Evolutionary conservation across 257 asterid genomes (phyloP).

Genomic region (Solanum virginianum): DNA sequence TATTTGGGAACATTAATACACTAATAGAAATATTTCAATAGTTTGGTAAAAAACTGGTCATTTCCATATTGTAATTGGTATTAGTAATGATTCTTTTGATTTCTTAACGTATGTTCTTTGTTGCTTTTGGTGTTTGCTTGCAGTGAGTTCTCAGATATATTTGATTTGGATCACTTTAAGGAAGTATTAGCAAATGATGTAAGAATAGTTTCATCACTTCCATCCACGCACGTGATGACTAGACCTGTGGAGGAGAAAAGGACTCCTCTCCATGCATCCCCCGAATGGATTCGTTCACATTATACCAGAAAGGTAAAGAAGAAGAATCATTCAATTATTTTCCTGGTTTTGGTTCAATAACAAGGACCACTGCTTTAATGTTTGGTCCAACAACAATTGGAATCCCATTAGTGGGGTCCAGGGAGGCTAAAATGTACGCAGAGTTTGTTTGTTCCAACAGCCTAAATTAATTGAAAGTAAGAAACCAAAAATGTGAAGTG

Average conservation of each 20-base stretch:
- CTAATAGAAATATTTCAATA: neutral
- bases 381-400: neutral
- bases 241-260: slow-evolving; percentile 76
- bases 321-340: neutral
- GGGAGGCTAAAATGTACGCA: too few species aligned
- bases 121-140: slow-evolving; percentile 13
- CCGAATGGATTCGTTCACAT: slow-evolving; percentile 77
- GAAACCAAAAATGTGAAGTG: neutral
- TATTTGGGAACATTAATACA: neutral
- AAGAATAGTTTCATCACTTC: slow-evolving; percentile 73
- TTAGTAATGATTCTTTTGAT: neutral
- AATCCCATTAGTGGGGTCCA: too few species aligned
- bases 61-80: neutral
- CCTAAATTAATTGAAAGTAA: neutral
- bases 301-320: slow-evolving; percentile 39
- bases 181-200: slow-evolving; percentile 67
- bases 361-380: neutral
- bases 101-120: neutral
- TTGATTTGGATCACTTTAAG: slow-evolving; percentile 90
- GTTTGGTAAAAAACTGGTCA: neutral
- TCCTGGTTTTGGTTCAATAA: neutral
- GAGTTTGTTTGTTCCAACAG: neutral
- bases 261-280: slow-evolving; percentile 60
- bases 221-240: slow-evolving; percentile 84
- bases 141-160: slow-evolving; percentile 95